phyloP scores from a whole-genome alignment of 306 rosid species.

The Macrotyloma uniflorum region DNA sequence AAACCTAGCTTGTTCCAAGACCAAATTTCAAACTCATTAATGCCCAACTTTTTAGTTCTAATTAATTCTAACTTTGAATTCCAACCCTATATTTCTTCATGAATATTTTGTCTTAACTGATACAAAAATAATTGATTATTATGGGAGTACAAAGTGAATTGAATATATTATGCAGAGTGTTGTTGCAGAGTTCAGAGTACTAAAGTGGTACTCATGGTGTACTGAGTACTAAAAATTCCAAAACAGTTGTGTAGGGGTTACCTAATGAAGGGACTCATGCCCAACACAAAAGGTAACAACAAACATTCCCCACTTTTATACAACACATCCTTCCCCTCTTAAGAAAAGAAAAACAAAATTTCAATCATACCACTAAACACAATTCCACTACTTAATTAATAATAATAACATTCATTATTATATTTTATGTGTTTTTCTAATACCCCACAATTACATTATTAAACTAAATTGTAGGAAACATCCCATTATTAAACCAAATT shows the following conservation, averaged over 20 bases:
- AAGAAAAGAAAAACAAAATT: no score
- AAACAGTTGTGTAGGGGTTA: neutral
- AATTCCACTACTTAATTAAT: no score
- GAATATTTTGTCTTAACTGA: no score
- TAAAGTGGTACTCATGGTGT: neutral
- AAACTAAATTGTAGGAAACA: no score
- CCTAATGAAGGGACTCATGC: neutral
- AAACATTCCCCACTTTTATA: slow-evolving; percentile 8
- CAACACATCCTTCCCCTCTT: no score
- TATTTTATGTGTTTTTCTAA: no score
- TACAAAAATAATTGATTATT: neutral
- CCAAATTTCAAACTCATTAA: neutral
- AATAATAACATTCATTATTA: no score
- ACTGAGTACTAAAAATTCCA: neutral
- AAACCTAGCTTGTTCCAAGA: neutral
- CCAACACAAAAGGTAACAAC: neutral
- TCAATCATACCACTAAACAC: no score
- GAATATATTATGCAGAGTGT: neutral
- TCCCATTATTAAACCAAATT: no score
- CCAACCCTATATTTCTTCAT: neutral
- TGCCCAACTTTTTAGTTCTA: neutral
- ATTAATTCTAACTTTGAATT: neutral
- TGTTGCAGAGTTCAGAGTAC: neutral
- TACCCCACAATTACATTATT: no score
- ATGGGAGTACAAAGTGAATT: neutral